Percentiles rank a stretch among this genome's conserved stretches.
Conservation (phyloP, 495 filamentous ascomycete species). For the Astrothelium subdiscretum region DNA sequence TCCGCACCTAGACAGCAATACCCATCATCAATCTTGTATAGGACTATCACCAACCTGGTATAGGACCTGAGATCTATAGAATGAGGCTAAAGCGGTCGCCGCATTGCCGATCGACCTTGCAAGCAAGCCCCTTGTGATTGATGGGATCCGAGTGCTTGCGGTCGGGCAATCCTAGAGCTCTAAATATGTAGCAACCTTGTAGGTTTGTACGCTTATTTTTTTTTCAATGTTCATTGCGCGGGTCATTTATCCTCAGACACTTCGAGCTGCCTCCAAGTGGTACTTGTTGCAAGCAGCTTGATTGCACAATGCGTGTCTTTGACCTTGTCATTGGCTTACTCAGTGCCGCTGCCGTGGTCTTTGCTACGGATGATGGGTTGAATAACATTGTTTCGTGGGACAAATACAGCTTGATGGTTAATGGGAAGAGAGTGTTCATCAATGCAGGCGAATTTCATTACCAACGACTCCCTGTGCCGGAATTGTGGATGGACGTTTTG, state of each 20-base stretch:
- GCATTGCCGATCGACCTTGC: background rate
- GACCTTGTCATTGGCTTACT: background rate
- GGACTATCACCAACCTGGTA: too few relatives aligned
- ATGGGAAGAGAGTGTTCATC: conserved; percentile 44
- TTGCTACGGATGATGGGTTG: conserved; percentile 37
- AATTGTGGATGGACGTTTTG: conserved; percentile 50
- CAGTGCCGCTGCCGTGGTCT: conserved; percentile 31
- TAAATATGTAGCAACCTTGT: background rate
- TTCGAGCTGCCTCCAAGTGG: background rate
- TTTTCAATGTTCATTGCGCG: too few relatives aligned
- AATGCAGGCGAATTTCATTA: conserved; percentile 51
- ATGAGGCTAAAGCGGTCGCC: too few relatives aligned
- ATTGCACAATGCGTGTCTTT: background rate
- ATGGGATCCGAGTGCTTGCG: background rate
- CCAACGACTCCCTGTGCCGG: conserved; percentile 44
- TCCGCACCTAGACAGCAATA: background rate
- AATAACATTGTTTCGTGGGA: conserved; percentile 47
- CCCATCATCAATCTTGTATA: background rate
- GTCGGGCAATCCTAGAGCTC: background rate
- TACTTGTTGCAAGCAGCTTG: background rate
- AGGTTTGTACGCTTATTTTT: too few relatives aligned
- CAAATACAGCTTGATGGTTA: conserved; percentile 45
- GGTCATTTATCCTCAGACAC: too few relatives aligned
- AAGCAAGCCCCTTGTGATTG: background rate
- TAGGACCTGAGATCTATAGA: too few relatives aligned